These are phyloP conservation scores for Gastrodia elata DNA, from an alignment of 106 monocot species.

Conservation along the genomic window DNA sequence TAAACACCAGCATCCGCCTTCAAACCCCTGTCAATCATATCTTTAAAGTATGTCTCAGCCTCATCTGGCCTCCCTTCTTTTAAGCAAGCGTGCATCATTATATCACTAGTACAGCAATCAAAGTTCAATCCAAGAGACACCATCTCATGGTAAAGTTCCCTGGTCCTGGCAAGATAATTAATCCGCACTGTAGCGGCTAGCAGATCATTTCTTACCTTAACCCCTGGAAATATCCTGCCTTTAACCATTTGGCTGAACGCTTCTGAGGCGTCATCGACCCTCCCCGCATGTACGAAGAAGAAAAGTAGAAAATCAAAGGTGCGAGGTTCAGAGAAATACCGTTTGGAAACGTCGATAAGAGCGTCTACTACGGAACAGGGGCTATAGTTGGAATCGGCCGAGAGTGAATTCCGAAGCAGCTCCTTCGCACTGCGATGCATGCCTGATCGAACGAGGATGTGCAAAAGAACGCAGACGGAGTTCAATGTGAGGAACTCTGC, in stretches of 20 bases:
- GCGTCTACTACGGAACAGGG: constrained; percentile 19
- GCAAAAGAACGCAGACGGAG: constrained; percentile 29
- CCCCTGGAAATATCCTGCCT: constrained; percentile 18
- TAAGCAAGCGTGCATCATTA: constrained; percentile 50
- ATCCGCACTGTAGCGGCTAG: constrained; percentile 19
- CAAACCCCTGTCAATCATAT: constrained; percentile 21
- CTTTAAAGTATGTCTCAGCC: constrained; percentile 29
- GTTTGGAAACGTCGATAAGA: constrained; percentile 24
- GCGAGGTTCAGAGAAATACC: constrained; percentile 13
- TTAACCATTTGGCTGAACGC: constrained; percentile 32
- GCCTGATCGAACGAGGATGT: constrained; percentile 32
- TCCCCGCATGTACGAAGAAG: constrained; percentile 17
- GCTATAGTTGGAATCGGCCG: not conserved
- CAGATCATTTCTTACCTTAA: constrained; percentile 30
- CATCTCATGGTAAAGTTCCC: constrained; percentile 32
- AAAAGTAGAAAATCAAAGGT: constrained; percentile 22
- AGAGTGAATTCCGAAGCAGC: constrained; percentile 20
- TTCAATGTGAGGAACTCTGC: constrained; percentile 10
- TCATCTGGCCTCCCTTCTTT: constrained; percentile 29
- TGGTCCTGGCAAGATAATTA: constrained; percentile 12
- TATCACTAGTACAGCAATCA: constrained; percentile 26
- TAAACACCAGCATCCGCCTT: constrained; percentile 32
- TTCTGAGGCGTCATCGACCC: constrained; percentile 17
- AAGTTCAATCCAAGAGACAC: constrained; percentile 23
- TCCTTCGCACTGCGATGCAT: constrained; percentile 12